phyloP scores from a whole-genome alignment of 106 monocot species.

The Acorus gramineus region DNA sequence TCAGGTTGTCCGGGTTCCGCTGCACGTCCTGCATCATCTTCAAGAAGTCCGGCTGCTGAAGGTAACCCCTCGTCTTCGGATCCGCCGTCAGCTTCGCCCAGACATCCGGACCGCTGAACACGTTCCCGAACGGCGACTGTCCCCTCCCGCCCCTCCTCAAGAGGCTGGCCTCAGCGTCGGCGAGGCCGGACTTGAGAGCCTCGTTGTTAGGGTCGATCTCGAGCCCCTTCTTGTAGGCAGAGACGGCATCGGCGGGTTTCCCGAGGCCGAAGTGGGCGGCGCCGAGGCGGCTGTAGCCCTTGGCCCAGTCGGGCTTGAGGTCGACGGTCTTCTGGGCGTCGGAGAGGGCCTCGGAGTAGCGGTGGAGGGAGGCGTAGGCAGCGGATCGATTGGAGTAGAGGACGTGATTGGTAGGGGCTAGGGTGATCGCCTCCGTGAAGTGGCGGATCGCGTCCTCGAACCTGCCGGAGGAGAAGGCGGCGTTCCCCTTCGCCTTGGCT shows the following conservation, averaged over 20 bases:
- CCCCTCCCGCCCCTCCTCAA: too few relatives aligned
- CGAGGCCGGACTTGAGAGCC: slow-evolving; percentile 1
- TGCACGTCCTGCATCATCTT: slow-evolving; percentile 3
- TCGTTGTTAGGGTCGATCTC: slow-evolving; percentile 7
- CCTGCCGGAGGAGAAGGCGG: background rate
- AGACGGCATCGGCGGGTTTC: background rate
- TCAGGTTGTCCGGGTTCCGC: slow-evolving; percentile 1
- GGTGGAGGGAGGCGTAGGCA: slow-evolving; percentile 5
- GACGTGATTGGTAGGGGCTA: background rate
- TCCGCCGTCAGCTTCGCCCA: background rate
- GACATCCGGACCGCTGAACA: background rate
- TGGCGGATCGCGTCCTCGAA: too few relatives aligned
- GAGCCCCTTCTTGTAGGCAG: slow-evolving; percentile 5
- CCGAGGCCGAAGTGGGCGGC: slow-evolving; percentile 10
- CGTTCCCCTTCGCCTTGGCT: slow-evolving; percentile 2
- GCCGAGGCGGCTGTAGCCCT: slow-evolving; percentile 10
- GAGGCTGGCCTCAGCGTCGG: background rate
- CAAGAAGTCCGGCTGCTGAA: background rate
- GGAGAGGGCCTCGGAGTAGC: slow-evolving; percentile 2
- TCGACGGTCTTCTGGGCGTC: slow-evolving; percentile 6
- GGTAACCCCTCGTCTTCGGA: background rate
- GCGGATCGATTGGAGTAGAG: slow-evolving; percentile 12
- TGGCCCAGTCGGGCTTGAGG: slow-evolving; percentile 8
- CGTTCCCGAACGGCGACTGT: too few relatives aligned
- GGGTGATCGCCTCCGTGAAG: too few relatives aligned